Evolutionary conservation across 2,329 filamentous ascomycete species (phyloP).

Genomic region (Aaosphaeria pasadenensis): DNA sequence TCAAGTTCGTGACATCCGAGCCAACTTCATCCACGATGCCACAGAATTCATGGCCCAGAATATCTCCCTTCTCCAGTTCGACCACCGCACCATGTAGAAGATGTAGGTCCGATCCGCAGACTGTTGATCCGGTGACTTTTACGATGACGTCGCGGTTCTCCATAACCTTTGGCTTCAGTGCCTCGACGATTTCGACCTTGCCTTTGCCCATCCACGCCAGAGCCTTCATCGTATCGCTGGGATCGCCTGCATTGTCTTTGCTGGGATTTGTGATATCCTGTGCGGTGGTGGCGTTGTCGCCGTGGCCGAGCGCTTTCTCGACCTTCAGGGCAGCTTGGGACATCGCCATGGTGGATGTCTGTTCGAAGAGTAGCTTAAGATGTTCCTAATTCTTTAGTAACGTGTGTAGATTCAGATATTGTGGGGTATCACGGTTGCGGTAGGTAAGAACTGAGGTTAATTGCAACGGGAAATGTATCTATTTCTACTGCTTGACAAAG

Average conservation of each 20-base stretch:
- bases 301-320: constrained; percentile 69
- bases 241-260: constrained; percentile 41
- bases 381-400: neutral
- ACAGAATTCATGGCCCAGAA: constrained; percentile 53
- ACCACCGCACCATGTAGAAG: constrained; percentile 50
- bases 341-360: constrained; percentile 25
- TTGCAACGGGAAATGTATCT: neutral
- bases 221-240: constrained; percentile 70
- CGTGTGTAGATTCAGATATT: neutral
- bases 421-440: too few species aligned
- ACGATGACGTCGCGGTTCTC: constrained; percentile 76
- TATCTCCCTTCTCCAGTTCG: constrained; percentile 51
- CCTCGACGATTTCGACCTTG: constrained; percentile 66
- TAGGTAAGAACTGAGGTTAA: too few species aligned
- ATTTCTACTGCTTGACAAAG: constrained; percentile 1
- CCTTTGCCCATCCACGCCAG: constrained; percentile 82
- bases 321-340: constrained; percentile 59
- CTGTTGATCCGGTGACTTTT: constrained; percentile 67
- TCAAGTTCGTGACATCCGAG: constrained; percentile 40
- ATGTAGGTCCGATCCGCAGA: constrained; percentile 61
- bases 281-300: constrained; percentile 59
- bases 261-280: constrained; percentile 70
- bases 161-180: constrained; percentile 67
- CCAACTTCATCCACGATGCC: constrained; percentile 49
- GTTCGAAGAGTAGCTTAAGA: neutral